Evolutionary conservation across 306 rosid genomes (phyloP), one percentile per base, ranked within the genome.

Genomic region (Lotus japonicus): DNA sequence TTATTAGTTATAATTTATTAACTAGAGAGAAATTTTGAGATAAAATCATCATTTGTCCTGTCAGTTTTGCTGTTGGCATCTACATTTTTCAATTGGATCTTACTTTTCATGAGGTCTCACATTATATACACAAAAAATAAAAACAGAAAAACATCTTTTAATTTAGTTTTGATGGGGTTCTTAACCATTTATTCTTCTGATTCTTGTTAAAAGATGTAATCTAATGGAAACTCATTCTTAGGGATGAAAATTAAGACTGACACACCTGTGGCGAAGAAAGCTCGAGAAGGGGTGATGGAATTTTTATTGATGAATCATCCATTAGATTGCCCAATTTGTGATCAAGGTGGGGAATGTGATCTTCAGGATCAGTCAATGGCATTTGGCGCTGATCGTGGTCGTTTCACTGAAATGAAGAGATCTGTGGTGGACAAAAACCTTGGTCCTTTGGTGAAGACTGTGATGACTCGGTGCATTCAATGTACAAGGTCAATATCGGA

Each of bases 291-390:
- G 49, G 99, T 95, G 78, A 95, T 90, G 99, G 99, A 95, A 68
- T 95, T 95, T 83, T 78, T 90, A 85, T 80, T 95, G 87, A 95
- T 95, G 99, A 95, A 95, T 73, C 97, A 95, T 79, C 99, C 99
- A 14, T 77, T 95, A 78, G 99, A 95, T 80, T 90, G 99, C 80
- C 99, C 99, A 46, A 95, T 95, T 79, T 95, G 99, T 82, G 99
- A 95, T 80, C 99, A 95, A 71, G 99, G 99, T 56, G 97, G 99
- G 77, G 99, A 95, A 55, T 90, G 99, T 74, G 99, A 90, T 68
- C 96, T 95, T 50, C 99, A 95, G 90, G 99, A 95, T 83, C 99
- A 95, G 85, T 95, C 96, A 62, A 95, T 95, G 99, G 99, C 99
- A 48, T 95, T 95, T 77, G 99, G 99, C 12, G 84, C 99, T 59